Evolutionary conservation across 352 stramenopile species (phyloP), one percentile per base, ranked within the genome.

Genomic region (Phytophthora cactorum): DNA sequence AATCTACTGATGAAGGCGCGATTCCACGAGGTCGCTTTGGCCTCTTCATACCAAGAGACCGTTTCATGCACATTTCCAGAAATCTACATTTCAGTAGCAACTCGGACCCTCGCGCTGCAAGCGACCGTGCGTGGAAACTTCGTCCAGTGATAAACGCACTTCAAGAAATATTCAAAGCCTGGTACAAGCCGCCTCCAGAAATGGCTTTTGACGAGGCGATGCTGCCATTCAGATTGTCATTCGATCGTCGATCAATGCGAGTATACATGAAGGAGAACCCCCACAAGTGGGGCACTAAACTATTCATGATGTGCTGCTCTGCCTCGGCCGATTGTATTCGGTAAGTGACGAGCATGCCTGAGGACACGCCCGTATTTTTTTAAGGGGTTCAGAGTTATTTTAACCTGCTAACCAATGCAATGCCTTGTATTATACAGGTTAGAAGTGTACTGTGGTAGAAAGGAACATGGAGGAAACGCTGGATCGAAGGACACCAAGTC

Each of bases 31-130:
- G 50, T 2, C 28, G 31, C 6, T 56, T 44, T 17, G 50, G 50
- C 0, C 32, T 25, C 31, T 56, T 45, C n/a, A 56, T 56, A 31
- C 0, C n/a, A n/a, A 22, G 31, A 14, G 31, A 32, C 12, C 29
- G 31, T 0, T 45, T 56, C 17, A 22, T 11, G 0, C 32, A 45
- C 7, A 14, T 44, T 1, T 32, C 50, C 3, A n/a, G 50, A 5
- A 56, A 56, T 9, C 29, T 45, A 1, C 29, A 56, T 22, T 56
- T 43, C 32, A 56, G 50, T 8, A 31, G 9, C 32, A 56, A 56
- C 17, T 8, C 29, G 1, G 50, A 56, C 4, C 15, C 5, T 2
- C 29, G 10, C 14, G 31, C 50, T 10, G 15, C 3, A 1, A 17
- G 2, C 2, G 50, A 44, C 32, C 5, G 32, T 3, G 32, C 50